Evolutionary conservation across 2,329 filamentous ascomycete species (phyloP).

Genomic region (Chrysoporthe cubensis): DNA sequence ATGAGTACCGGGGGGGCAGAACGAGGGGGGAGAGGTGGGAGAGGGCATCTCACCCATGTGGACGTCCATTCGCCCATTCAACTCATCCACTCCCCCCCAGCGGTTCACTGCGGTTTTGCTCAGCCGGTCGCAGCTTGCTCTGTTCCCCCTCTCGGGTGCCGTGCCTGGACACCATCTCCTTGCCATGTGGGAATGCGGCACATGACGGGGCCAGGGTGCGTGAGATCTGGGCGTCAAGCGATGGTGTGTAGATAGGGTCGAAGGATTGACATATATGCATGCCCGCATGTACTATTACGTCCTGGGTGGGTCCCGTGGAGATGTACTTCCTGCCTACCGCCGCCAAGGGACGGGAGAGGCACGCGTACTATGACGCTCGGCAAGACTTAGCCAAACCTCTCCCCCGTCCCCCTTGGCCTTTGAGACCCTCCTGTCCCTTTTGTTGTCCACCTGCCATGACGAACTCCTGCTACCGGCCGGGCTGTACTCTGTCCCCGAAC

Average conservation of each 20-base stretch:
- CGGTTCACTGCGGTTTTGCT: neutral
- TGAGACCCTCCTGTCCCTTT: no score
- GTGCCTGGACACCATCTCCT: conserved; percentile 9
- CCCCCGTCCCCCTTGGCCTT: no score
- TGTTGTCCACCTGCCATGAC: no score
- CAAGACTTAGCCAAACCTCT: no score
- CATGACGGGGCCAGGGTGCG: neutral
- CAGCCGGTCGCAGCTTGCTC: neutral
- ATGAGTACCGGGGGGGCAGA: neutral
- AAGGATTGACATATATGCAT: neutral
- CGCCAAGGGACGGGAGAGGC: no score
- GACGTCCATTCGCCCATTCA: neutral
- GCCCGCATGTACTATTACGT: neutral
- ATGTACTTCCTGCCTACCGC: no score
- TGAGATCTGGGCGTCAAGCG: neutral
- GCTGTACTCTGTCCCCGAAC: no score
- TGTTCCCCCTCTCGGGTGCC: neutral
- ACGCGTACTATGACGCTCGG: no score
- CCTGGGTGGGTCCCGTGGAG: no score
- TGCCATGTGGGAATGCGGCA: conserved; percentile 16
- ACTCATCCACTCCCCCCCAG: neutral
- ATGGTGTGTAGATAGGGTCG: conserved; percentile 10
- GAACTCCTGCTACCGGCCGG: no score
- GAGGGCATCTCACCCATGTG: neutral
- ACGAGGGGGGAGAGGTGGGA: neutral